Base-by-base conservation (phyloP, 352 stramenopile species). In the Phytophthora tubulina region DNA sequence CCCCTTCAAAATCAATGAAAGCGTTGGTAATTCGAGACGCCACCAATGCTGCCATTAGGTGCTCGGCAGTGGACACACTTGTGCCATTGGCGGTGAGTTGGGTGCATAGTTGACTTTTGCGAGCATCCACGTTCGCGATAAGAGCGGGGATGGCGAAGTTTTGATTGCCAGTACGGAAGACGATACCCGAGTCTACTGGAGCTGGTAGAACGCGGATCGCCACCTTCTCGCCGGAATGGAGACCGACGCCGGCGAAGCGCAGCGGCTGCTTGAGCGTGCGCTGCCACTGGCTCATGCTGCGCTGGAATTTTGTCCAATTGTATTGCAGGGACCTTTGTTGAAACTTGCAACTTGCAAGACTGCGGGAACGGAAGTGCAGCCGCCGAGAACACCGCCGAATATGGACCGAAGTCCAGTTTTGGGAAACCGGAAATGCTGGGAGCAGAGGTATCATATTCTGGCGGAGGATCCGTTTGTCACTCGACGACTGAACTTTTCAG, bases 1-100 rank as follows among this genome's bases (percentile, higher is more conserved):
- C 17, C 0, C 33, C 51, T 51, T 78, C 67, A 44, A 88, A 61
- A 9, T 86, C 71, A 0, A 94, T 65, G 35, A 75, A 71, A 11
- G 72, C 78, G 57, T 89, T 88, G 2, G 72, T 77, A 32, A 94
- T 52, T 21, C 76, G 67, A 14, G 75, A 63, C 6, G 80, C 83
- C 27, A 80, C 75, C 7, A 92, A 68, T 44, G 83, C 85, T 6
- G 86, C 81, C 81, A 94, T 86, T 9, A 94, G 42, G 44, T 94
- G 86, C 61, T 94, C 86, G n/a, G 80, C 41, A 9, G 86, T 94
- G 0, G 76, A 82, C 4, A 92, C 67, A 30, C 53, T 75, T 5
- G 51, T 60, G 65, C 48, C 75, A 60, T 55, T 65, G 36, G 38
- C 39, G 1, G 46, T 39, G 32, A 94, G 73, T 35, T 85, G 81